Conservation (phyloP, 805 yeast species). For the Kregervanrija pseudodelftensis region DNA sequence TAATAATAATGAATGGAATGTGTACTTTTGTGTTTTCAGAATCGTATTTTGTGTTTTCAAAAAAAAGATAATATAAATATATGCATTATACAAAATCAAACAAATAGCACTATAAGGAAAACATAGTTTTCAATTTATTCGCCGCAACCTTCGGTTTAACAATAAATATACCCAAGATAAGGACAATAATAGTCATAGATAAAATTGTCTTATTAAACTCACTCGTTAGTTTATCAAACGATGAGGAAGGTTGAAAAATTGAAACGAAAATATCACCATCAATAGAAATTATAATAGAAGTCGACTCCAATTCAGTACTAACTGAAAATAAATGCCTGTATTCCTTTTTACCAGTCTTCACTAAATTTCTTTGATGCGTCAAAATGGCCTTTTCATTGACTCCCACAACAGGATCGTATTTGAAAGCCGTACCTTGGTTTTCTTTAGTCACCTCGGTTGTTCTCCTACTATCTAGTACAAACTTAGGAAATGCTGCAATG, state of each 20-base stretch:
- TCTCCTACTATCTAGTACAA: constrained; percentile 60
- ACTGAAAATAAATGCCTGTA: constrained; percentile 33
- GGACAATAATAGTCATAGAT: constrained; percentile 46
- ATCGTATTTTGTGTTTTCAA: too few relatives aligned
- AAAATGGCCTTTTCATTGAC: constrained; percentile 42
- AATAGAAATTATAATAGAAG: constrained; percentile 59
- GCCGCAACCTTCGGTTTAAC: too few relatives aligned
- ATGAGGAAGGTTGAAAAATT: constrained; percentile 69
- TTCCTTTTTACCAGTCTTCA: constrained; percentile 14
- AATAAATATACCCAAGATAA: constrained; percentile 35
- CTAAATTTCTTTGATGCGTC: constrained; percentile 43
- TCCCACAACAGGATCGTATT: constrained; percentile 59
- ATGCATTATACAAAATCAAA: too few relatives aligned
- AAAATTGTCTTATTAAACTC: constrained; percentile 64
- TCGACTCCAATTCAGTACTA: constrained; percentile 74
- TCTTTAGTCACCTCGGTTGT: constrained; percentile 31
- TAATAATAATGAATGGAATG: too few relatives aligned
- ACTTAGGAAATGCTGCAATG: constrained; percentile 64
- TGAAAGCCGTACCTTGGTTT: constrained; percentile 49
- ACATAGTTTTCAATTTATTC: too few relatives aligned
- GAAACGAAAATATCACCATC: constrained; percentile 77
- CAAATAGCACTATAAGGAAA: too few relatives aligned
- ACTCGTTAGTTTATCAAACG: constrained; percentile 67
- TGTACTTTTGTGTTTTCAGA: too few relatives aligned
- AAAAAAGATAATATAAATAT: too few relatives aligned